Evolutionary conservation across 2,329 filamentous ascomycete genomes (phyloP).

Genomic region (Phaeosphaeriaceae sp.): DNA sequence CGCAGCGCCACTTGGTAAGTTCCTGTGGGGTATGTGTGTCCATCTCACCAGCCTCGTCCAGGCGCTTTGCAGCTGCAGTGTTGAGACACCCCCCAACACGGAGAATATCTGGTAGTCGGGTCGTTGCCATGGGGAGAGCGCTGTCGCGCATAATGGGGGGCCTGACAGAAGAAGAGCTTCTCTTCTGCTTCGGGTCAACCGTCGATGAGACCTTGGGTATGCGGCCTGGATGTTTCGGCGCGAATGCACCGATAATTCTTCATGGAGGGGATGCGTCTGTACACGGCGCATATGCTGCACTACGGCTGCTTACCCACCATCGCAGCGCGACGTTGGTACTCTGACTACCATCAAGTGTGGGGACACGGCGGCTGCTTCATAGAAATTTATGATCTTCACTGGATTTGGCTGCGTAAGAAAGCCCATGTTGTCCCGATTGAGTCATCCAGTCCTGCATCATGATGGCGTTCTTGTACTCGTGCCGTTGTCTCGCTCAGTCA

Average conservation of each 20-base stretch:
- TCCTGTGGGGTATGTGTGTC: not conserved
- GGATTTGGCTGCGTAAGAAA: not conserved
- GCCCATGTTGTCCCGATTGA: not conserved
- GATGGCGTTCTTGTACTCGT: not conserved
- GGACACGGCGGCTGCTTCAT: not conserved
- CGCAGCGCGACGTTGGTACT: not conserved
- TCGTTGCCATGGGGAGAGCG: not conserved
- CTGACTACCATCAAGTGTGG: not conserved
- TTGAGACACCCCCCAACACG: not conserved
- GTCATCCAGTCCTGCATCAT: constrained; percentile 1
- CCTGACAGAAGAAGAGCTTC: not conserved
- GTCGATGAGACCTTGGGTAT: not conserved
- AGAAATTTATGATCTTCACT: not conserved
- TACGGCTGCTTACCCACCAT: not conserved
- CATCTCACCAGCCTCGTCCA: not conserved
- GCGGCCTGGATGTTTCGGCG: not conserved
- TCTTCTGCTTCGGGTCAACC: not conserved
- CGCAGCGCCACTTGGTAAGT: not conserved
- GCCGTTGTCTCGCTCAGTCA: constrained; percentile 1
- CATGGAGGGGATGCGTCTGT: not conserved
- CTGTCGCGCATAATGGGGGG: not conserved
- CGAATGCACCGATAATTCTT: not conserved
- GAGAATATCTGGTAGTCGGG: constrained; percentile 1
- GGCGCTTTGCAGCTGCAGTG: constrained; percentile 2
- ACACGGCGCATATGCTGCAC: not conserved